Percentiles rank a stretch among this genome's conserved stretches.
These are phyloP conservation scores for Dactylellina leptospora DNA, from an alignment of 2,329 filamentous ascomycete species.

Conservation along the genomic window DNA sequence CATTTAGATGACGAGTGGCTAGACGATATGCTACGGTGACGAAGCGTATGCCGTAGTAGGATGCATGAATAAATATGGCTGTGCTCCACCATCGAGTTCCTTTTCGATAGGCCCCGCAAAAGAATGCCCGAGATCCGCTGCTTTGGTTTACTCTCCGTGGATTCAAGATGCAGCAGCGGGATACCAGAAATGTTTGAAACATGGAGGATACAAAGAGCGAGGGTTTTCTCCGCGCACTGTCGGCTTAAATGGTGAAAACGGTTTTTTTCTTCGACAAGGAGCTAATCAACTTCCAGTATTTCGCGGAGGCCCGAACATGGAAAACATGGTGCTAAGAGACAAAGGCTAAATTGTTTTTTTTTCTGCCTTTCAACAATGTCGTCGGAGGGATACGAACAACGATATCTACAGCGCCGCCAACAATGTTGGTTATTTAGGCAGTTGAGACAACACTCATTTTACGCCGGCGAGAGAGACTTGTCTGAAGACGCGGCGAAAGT, in stretches of 20 bases:
- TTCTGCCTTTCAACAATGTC: neutral
- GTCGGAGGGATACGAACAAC: conserved; percentile 36
- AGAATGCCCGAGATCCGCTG: conserved; percentile 13
- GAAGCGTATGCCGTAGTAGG: conserved; percentile 34
- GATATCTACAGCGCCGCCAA: conserved; percentile 20
- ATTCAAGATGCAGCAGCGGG: conserved; percentile 33
- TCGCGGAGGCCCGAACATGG: conserved; percentile 46
- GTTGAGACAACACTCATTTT: conserved; percentile 30
- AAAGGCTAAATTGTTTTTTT: conserved; percentile 52
- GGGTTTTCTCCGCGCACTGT: conserved; percentile 48
- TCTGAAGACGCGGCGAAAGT: conserved; percentile 20
- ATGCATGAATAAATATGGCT: neutral
- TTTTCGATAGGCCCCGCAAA: no score
- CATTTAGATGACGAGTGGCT: conserved; percentile 57
- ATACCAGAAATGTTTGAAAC: conserved; percentile 46
- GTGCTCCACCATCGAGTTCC: conserved; percentile 14
- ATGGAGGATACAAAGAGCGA: conserved; percentile 29
- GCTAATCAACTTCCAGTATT: conserved; percentile 52
- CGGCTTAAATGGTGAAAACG: conserved; percentile 47
- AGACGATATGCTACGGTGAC: conserved; percentile 56
- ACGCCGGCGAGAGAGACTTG: conserved; percentile 16
- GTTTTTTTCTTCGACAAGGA: conserved; percentile 42
- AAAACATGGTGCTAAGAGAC: conserved; percentile 38
- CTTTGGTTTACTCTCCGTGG: conserved; percentile 34
- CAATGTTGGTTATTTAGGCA: conserved; percentile 47